Percentiles rank a stretch among this genome's conserved stretches.
Evolutionary conservation across 1,139 yeast genomes (phyloP).

Genomic region (Wickerhamiella infanticola): DNA sequence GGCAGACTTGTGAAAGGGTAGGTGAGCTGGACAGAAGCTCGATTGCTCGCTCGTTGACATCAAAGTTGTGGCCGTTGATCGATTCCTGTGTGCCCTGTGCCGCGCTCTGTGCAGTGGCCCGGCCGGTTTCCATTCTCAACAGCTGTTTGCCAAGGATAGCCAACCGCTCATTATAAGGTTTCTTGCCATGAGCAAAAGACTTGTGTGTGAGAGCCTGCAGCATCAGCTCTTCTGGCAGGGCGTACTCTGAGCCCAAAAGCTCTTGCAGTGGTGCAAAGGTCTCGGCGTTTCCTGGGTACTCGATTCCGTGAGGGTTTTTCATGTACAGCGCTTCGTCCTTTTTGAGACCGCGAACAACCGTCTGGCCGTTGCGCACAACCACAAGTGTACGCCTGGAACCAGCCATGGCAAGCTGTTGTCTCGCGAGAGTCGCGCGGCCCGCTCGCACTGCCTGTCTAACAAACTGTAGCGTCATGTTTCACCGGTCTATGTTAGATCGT

Average conservation of each 20-base stretch:
- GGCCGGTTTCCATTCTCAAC: conserved; percentile 43
- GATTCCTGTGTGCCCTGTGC: conserved; percentile 16
- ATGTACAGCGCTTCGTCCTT: conserved; percentile 58
- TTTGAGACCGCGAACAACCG: conserved; percentile 56
- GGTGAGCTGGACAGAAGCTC: conserved; percentile 21
- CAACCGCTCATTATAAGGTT: conserved; percentile 78
- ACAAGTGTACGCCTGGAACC: conserved; percentile 19
- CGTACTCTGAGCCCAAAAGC: conserved; percentile 37
- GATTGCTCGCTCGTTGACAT: conserved; percentile 22
- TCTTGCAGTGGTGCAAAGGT: conserved; percentile 35
- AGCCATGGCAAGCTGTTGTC: neutral
- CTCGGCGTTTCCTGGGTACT: conserved; percentile 39
- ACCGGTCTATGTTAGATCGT: neutral
- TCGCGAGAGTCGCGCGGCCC: neutral
- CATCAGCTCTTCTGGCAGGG: conserved; percentile 31
- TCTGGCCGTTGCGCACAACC: conserved; percentile 36
- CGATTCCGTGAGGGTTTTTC: conserved; percentile 39
- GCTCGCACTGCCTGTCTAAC: neutral
- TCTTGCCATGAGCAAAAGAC: conserved; percentile 80
- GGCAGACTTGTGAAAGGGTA: conserved; percentile 31
- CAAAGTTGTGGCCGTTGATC: conserved; percentile 46
- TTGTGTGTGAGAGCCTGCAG: conserved; percentile 81
- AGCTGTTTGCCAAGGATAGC: conserved; percentile 65
- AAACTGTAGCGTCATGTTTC: neutral
- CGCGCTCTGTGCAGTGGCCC: conserved; percentile 30